Evolutionary conservation across 2,329 filamentous ascomycete species (phyloP).

Genomic region (Sporothrix phasma): DNA sequence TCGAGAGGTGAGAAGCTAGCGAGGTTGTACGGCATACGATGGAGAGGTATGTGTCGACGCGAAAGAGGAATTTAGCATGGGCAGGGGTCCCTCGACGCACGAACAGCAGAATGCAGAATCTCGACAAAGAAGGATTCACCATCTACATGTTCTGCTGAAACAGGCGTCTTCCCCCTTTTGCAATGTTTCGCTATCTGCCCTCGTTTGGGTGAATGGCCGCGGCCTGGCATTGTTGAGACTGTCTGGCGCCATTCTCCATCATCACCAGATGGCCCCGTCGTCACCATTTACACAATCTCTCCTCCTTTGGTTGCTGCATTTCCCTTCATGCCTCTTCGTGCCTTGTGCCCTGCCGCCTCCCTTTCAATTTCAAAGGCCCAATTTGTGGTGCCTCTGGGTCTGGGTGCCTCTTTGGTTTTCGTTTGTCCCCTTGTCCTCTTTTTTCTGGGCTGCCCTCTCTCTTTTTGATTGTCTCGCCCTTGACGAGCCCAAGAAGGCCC

Average conservation of each 20-base stretch:
- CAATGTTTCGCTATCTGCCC: background rate
- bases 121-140: background rate
- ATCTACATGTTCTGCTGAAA: background rate
- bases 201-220: background rate
- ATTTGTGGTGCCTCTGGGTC: background rate
- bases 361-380: background rate
- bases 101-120: background rate
- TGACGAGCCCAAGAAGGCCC: background rate
- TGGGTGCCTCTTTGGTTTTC: background rate
- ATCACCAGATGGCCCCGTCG: background rate
- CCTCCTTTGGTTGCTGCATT: background rate
- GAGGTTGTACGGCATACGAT: background rate
- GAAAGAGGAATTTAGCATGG: background rate
- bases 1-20: no score
- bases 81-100: background rate
- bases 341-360: background rate
- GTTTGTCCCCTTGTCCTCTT: background rate
- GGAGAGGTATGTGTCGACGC: background rate
- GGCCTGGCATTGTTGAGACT: background rate
- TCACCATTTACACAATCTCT: background rate
- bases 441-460: background rate
- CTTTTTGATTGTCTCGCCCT: conserved; percentile 2
- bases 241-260: background rate
- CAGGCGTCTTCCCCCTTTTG: background rate
- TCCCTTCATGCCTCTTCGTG: background rate